Conservation (phyloP, 495 filamentous ascomycete species). For the Aspergillus wentii region DNA sequence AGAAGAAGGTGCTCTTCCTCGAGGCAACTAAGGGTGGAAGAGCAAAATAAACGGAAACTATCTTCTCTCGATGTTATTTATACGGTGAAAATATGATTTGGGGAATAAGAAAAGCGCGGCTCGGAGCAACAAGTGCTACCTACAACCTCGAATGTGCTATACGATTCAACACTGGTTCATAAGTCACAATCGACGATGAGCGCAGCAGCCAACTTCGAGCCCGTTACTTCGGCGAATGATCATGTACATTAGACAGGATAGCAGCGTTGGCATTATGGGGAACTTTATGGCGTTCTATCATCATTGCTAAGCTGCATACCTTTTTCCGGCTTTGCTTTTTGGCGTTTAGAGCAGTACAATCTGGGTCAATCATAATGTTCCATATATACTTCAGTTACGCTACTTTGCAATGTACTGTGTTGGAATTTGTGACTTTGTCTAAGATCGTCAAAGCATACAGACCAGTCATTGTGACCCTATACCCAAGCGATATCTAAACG, state of each 20-base stretch:
- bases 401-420: background rate
- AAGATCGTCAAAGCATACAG: no score
- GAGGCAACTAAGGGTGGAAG: conserved; percentile 72
- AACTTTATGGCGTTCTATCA: conserved; percentile 1
- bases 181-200: no score
- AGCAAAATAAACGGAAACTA: conserved; percentile 23
- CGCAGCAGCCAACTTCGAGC: no score
- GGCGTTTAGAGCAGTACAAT: conserved; percentile 24
- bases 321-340: conserved; percentile 18
- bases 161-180: no score
- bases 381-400: conserved; percentile 3
- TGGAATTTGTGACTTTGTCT: background rate
- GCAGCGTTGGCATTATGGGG: conserved; percentile 3
- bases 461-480: no score
- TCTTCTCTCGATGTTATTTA: background rate
- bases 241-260: conserved; percentile 23
- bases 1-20: conserved; percentile 88
- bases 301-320: conserved; percentile 9
- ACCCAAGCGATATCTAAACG: no score
- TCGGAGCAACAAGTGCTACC: background rate
- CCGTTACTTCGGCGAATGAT: conserved; percentile 4
- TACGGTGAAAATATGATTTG: no score
- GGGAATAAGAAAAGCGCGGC: background rate
- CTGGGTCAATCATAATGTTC: conserved; percentile 20
- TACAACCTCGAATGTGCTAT: no score